A percentile compares a stretch with the other conserved stretches of the same genome.
These are phyloP conservation scores for Fusarium beomiforme DNA, from an alignment of 2,329 filamentous ascomycete genomes.

Conservation along the genomic window DNA sequence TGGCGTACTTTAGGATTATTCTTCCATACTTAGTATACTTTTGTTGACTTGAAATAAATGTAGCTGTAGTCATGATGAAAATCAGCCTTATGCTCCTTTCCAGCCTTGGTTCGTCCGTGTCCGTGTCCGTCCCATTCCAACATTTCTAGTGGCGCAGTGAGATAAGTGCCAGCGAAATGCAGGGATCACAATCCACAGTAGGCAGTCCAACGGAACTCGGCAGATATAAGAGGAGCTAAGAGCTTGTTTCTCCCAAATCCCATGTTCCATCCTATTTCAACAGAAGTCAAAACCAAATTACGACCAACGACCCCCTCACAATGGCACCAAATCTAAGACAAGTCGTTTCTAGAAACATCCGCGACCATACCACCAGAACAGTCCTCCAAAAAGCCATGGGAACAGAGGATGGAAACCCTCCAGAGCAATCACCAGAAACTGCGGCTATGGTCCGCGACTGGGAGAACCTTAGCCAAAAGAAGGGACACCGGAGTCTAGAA, in stretches of 20 bases:
- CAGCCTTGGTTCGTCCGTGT: not conserved
- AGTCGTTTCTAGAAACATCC: slow-evolving; percentile 1
- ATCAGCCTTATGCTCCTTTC: no score
- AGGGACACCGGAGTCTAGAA: not conserved
- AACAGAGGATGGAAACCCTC: not conserved
- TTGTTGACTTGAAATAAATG: no score
- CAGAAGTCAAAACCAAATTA: rapidly evolving
- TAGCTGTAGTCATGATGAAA: no score
- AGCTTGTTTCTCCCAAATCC: no score
- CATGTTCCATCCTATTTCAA: not conserved
- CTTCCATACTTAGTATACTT: no score
- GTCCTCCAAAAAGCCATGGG: not conserved
- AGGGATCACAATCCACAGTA: not conserved
- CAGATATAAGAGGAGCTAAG: not conserved
- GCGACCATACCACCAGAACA: slow-evolving; percentile 2
- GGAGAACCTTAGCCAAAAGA: not conserved
- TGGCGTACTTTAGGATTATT: no score
- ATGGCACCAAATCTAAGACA: slow-evolving; percentile 11
- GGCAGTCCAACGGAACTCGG: not conserved
- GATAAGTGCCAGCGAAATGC: not conserved
- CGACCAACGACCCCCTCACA: not conserved
- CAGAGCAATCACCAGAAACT: not conserved
- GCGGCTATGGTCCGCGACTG: slow-evolving; percentile 11
- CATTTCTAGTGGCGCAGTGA: not conserved
- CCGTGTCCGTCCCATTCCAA: not conserved